phyloP scores from a whole-genome alignment of 371 early-diverging fungal genomes.

The Mortierella polycephala region DNA sequence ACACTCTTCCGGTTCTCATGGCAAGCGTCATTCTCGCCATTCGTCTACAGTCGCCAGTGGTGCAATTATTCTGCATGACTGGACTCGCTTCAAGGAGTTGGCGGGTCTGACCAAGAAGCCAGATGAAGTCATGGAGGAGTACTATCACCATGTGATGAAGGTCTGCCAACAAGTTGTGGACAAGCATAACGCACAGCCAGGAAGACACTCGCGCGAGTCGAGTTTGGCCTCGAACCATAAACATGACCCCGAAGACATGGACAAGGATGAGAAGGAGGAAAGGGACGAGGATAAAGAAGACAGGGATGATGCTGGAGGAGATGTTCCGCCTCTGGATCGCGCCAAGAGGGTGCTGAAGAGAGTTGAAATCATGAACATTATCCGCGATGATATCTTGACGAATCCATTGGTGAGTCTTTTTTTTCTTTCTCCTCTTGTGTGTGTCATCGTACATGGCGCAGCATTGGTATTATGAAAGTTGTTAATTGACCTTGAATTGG shows the following conservation, averaged over 20 bases:
- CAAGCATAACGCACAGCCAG: constrained; percentile 37
- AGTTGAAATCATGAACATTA: constrained; percentile 73
- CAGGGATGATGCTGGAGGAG: constrained; percentile 58
- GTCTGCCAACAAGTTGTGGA: constrained; percentile 71
- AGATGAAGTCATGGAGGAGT: constrained; percentile 74
- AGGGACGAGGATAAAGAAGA: constrained; percentile 45
- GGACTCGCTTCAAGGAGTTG: constrained; percentile 79
- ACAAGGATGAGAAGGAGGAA: constrained; percentile 47
- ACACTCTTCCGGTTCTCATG: constrained; percentile 22
- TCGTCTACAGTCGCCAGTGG: neutral
- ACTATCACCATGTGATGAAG: constrained; percentile 64
- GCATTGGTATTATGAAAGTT: neutral
- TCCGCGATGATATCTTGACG: constrained; percentile 72
- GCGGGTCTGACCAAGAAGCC: constrained; percentile 77
- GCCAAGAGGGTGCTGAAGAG: constrained; percentile 81
- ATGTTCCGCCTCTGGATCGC: constrained; percentile 71
- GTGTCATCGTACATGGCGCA: too few relatives aligned
- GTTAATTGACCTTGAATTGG: neutral
- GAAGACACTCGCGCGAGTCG: constrained; percentile 57
- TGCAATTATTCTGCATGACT: constrained; percentile 47
- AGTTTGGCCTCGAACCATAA: constrained; percentile 51
- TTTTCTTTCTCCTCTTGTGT: neutral
- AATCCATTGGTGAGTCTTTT: constrained; percentile 55
- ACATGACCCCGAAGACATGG: constrained; percentile 36
- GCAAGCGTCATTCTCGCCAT: constrained; percentile 19